Evolutionary conservation across 805 yeast genomes (phyloP).

Genomic region (Ogataea dorogensis): DNA sequence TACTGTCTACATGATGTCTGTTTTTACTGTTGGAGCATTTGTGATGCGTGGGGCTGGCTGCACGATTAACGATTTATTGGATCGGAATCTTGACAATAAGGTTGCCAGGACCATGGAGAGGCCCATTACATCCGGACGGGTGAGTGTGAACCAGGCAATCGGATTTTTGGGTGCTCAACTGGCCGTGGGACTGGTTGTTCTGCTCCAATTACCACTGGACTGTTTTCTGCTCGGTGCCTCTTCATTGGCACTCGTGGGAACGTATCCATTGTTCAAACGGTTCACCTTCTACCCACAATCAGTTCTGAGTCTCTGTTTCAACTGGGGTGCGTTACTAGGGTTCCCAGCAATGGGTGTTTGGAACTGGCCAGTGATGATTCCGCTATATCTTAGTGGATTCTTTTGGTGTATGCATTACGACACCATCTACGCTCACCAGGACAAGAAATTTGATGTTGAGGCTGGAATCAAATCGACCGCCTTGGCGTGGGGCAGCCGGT

Average conservation of each 20-base stretch:
- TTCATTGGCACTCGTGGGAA: conserved; percentile 73
- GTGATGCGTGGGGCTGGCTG: conserved; percentile 99
- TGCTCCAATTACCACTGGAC: conserved; percentile 70
- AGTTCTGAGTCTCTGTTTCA: conserved; percentile 75
- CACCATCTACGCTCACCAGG: conserved; percentile 97
- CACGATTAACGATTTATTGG: conserved; percentile 87
- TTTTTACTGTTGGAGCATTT: conserved; percentile 82
- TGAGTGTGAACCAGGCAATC: conserved; percentile 66
- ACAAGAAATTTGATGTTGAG: conserved; percentile 77
- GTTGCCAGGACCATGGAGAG: conserved; percentile 87
- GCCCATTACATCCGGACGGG: conserved; percentile 90
- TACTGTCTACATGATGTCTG: conserved; percentile 57
- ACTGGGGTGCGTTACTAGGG: conserved; percentile 93
- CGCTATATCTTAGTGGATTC: conserved; percentile 73
- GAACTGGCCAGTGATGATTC: conserved; percentile 70
- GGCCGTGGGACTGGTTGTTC: conserved; percentile 65
- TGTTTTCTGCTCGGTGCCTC: conserved; percentile 83
- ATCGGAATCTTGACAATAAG: conserved; percentile 75
- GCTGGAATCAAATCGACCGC: conserved; percentile 98
- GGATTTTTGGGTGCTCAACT: conserved; percentile 73
- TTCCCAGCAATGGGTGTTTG: conserved; percentile 95
- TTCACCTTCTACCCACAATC: conserved; percentile 95
- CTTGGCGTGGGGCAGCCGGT: conserved; percentile 82
- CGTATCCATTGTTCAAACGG: conserved; percentile 91
- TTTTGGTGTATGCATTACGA: conserved; percentile 96